Evolutionary conservation across 73 alveolate species (phyloP).

Genomic region (Paramecium octaurelia): DNA sequence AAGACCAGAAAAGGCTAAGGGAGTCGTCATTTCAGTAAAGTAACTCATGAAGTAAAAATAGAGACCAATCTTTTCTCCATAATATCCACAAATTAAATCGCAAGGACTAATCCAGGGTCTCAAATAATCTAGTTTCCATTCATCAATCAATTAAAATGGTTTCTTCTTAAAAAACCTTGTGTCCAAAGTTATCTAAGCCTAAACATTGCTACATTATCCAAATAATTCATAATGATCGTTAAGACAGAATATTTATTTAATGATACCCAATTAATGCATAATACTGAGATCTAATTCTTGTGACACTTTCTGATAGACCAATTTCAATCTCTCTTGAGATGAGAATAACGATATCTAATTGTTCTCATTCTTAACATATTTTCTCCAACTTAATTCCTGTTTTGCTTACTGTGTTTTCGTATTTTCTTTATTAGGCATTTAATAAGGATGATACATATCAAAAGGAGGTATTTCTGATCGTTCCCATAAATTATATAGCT

Average conservation of each 20-base stretch:
- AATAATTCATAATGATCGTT: slow-evolving; percentile 38
- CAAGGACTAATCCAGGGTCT: not conserved
- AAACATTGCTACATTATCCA: not conserved
- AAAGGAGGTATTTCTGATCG: not conserved
- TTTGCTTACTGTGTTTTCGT: not conserved
- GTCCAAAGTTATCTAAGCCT: not conserved
- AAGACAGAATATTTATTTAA: not conserved
- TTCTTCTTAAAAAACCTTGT: not conserved
- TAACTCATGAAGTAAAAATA: not conserved
- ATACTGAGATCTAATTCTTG: not conserved
- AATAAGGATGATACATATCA: not conserved
- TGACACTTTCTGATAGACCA: not conserved
- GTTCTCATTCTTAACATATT: not conserved
- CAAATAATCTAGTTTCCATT: not conserved
- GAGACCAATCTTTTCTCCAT: slow-evolving; percentile 15
- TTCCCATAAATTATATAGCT: not conserved
- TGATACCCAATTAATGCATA: not conserved
- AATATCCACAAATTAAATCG: slow-evolving; percentile 20
- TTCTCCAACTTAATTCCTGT: not conserved
- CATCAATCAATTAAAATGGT: not conserved
- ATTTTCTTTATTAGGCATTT: not conserved
- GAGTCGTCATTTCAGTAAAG: not conserved
- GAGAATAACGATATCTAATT: slow-evolving; percentile 8
- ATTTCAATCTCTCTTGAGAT: not conserved
- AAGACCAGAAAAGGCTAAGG: not conserved